Evolutionary conservation across 306 rosid species (phyloP), one percentile per base, ranked within the genome.

Genomic region (Dalbergia oliveri): DNA sequence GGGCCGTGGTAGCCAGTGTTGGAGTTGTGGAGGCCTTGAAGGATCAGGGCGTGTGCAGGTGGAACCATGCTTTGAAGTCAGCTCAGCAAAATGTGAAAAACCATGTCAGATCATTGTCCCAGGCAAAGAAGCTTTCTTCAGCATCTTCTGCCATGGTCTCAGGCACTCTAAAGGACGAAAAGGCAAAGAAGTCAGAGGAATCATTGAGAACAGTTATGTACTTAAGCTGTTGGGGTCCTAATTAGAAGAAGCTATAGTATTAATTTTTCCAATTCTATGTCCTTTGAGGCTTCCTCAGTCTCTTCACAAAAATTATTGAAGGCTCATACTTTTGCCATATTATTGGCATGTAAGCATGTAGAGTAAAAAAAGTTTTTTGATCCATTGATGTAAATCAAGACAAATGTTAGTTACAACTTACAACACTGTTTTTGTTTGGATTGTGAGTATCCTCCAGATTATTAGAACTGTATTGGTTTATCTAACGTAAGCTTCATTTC

Each of bases 191-290:
- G 14, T 87, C 95, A 7, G 92, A 92, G 41, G 95, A 92, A 45
- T 92, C 97, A 1, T 69, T 89, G 1, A 89, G 89, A 41, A 89
- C 76, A 0, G 90, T 90, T 67, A 89, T 93, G 95, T 93, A 90
- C 79, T 71, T 88, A 45, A 93, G 94, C 70, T 93, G 95, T 33
- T 85, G 88, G 88, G 88, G 86, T 78, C 84, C 86, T 39, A 85
- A 78, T 23, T 21, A 51, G 64, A 33, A 50, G 10, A 2, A 9
- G 12, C 45, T 35, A 11, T 60, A 60, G 31, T 26, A 14, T 53
- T 53, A 0, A 8, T 6, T 41, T 53, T 53, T 14, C 15, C 59
- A 15, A 53, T n/a, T 53, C 59, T 53, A 5, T 53, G 59, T 53
- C 10, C 5, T 41, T 7, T 21, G 23, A n/a, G n/a, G n/a, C n/a